Percentiles rank a stretch among this genome's conserved stretches.
phyloP scores from a whole-genome alignment of 177 flowering plant genomes.

The Tripterygium wilfordii region DNA sequence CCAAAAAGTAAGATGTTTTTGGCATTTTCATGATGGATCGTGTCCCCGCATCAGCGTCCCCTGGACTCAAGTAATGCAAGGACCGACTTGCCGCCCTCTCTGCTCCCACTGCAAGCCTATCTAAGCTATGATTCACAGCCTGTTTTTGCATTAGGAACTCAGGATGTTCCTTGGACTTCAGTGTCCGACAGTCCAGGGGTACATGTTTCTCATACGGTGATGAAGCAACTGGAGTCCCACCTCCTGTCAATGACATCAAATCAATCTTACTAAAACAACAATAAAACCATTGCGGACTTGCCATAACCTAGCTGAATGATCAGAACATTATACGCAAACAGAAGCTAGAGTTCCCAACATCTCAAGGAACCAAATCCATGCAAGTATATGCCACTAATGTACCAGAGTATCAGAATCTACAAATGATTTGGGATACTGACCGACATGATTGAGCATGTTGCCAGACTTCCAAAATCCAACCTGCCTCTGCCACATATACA shows the following conservation, averaged over 20 bases:
- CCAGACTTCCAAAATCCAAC: constrained; percentile 61
- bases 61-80: constrained; percentile 21
- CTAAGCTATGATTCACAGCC: constrained; percentile 25
- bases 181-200: constrained; percentile 19
- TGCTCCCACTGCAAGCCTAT: constrained; percentile 32
- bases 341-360: too few species aligned
- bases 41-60: constrained; percentile 25
- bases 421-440: too few species aligned
- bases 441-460: constrained; percentile 25
- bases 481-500: constrained; percentile 43
- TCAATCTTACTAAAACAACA: background rate
- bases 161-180: constrained; percentile 21
- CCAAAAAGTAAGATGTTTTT: constrained; percentile 27
- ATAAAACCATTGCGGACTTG: too few species aligned
- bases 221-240: constrained; percentile 27
- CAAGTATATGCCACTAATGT: too few species aligned
- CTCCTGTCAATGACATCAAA: constrained; percentile 15
- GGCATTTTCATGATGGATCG: constrained; percentile 24
- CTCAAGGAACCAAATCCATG: too few species aligned
- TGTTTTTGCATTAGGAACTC: constrained; percentile 24
- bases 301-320: too few species aligned
- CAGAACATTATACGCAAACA: too few species aligned
- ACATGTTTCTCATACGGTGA: constrained; percentile 27
- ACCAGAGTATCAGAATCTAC: too few species aligned
- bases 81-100: constrained; percentile 38